These are phyloP conservation scores for Entonaema liquescens DNA, from an alignment of 495 filamentous ascomycete genomes.

Conservation along the genomic window DNA sequence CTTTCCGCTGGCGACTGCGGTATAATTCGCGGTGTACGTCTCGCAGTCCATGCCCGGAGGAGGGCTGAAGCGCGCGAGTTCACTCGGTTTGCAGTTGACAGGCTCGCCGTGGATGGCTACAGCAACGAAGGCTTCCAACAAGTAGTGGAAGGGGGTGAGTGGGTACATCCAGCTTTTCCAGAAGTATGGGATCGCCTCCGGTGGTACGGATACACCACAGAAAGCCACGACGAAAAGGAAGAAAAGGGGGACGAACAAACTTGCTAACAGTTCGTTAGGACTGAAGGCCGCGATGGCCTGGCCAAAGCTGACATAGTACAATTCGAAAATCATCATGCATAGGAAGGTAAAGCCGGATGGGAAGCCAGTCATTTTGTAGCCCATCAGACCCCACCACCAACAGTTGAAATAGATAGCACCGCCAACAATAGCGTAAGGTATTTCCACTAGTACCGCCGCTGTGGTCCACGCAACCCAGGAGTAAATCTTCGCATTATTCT, in stretches of 20 bases:
- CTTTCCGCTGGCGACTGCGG: conserved; percentile 59
- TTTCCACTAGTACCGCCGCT: conserved; percentile 64
- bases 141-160: conserved; percentile 69
- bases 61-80: conserved; percentile 65
- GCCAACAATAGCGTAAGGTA: conserved; percentile 67
- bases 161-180: conserved; percentile 74
- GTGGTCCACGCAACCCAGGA: conserved; percentile 68
- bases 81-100: conserved; percentile 62
- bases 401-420: conserved; percentile 62
- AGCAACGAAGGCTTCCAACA: conserved; percentile 65
- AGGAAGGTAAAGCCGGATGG: conserved; percentile 61
- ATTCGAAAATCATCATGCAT: conserved; percentile 70
- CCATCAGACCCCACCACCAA: conserved; percentile 68
- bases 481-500: conserved; percentile 78
- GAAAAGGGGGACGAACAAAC: conserved; percentile 71
- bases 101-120: conserved; percentile 63
- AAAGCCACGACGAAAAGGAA: conserved; percentile 71
- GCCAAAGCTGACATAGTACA: conserved; percentile 77
- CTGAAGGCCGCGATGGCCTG: conserved; percentile 79
- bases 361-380: conserved; percentile 55
- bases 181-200: conserved; percentile 62
- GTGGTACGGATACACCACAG: conserved; percentile 70
- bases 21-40: conserved; percentile 58
- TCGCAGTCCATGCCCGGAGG: conserved; percentile 63
- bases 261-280: conserved; percentile 76